Evolutionary conservation across 495 filamentous ascomycete genomes (phyloP), one percentile per base, ranked within the genome.

Genomic region (Penicillium roqueforti): DNA sequence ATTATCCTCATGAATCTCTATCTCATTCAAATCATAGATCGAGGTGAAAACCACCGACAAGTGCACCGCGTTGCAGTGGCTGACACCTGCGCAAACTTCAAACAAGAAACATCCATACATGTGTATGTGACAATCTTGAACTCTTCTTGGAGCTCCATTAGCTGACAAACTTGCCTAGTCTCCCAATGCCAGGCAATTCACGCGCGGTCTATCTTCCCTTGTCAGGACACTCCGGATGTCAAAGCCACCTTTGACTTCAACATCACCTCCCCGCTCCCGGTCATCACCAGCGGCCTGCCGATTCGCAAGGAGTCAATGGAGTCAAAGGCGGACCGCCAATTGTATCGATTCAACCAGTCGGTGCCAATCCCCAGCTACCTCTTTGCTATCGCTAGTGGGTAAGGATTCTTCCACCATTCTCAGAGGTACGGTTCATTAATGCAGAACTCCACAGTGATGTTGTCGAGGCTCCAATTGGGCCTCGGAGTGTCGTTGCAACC

Each of bases 151-250:
- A 51, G 18, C 16, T 13, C 6, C 32, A 22, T 14, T 47, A n/a
- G 29, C 54, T 52, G 43, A 44, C 29, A 16, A 31, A 8, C 36
- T 39, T 16, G 23, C 20, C 8, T 48, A 84, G 80, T 96, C 77
- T 92, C 89, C 34, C 92, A 97, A 81, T 96, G 91, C 70, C 92
- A 98, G 75, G 91, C 92, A 36, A 98, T 98, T 59, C 89, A 97
- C 60, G 89, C 87, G 23, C 82, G 92, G 45, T 95, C 90, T 20
- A 79, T 97, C 49, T 96, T 96, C 69, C 93, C 93, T 11, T 97
- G 91, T 69, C 92, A 98, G 75, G 92, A 98, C 69, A 97, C 93
- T 0, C 92, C 92, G 22, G 90, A 95, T 66, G 85, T 97, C 55
- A 98, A 98, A 72, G 88, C 85, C 38, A 92, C 89, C 4, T 89